Conservation (phyloP, 1,139 yeast genomes). For the Candida gigantensis region DNA sequence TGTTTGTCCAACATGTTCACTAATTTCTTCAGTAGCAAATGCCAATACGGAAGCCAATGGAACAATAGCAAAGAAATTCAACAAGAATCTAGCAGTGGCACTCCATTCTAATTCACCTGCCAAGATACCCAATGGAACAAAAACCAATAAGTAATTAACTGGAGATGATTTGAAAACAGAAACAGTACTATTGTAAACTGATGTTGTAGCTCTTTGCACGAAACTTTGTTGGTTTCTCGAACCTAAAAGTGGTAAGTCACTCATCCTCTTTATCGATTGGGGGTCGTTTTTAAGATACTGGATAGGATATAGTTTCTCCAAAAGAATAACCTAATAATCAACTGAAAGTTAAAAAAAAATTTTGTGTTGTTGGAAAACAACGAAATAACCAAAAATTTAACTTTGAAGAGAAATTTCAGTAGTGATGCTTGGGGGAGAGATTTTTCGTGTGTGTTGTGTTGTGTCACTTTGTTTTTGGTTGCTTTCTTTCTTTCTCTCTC, state of each 20-base stretch:
- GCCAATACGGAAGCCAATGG: conserved; percentile 91
- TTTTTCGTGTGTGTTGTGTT: too few relatives aligned
- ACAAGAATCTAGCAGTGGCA: conserved; percentile 60
- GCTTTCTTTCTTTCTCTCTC: too few relatives aligned
- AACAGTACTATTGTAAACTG: conserved; percentile 14
- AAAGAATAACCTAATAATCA: too few relatives aligned
- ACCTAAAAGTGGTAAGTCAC: conserved; percentile 16
- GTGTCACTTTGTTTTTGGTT: too few relatives aligned
- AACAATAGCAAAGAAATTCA: conserved; percentile 86
- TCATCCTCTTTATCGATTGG: too few relatives aligned
- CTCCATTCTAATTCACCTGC: conserved; percentile 64
- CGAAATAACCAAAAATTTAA: too few relatives aligned
- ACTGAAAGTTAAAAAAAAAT: too few relatives aligned
- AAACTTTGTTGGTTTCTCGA: conserved; percentile 3
- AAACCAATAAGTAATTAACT: conserved; percentile 72
- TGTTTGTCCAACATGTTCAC: conserved; percentile 85
- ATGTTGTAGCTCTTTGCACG: conserved; percentile 1
- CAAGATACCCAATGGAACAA: conserved; percentile 84
- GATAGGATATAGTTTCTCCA: too few relatives aligned
- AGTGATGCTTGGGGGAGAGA: too few relatives aligned
- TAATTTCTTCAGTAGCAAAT: conserved; percentile 89
- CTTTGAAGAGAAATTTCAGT: too few relatives aligned
- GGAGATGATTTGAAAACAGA: conserved; percentile 62
- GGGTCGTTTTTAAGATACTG: too few relatives aligned
- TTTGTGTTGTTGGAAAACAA: too few relatives aligned